phyloP scores from a whole-genome alignment of 345 rosid genomes.

The Adansonia digitata region DNA sequence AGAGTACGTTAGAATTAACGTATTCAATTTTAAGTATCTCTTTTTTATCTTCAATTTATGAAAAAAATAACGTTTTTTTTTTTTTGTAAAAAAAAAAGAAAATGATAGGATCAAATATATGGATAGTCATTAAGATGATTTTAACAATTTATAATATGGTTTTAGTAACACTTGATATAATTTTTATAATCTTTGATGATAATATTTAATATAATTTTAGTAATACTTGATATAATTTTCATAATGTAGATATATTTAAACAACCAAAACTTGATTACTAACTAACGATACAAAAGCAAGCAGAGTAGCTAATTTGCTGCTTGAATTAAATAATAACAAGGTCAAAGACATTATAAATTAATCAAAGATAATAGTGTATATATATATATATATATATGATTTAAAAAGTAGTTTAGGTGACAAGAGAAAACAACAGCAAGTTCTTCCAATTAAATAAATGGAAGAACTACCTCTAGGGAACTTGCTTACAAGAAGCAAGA shows the following conservation, averaged over 20 bases:
- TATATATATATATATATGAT: neutral
- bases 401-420: constrained; percentile 9
- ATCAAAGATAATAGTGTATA: neutral
- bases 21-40: no score
- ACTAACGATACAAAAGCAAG: neutral
- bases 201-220: no score
- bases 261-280: neutral
- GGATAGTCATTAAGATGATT: no score
- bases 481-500: constrained; percentile 19
- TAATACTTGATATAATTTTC: no score
- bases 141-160: no score
- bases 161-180: no score
- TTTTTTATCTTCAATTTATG: no score
- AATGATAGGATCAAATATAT: no score
- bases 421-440: constrained; percentile 7
- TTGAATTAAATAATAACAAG: neutral
- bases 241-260: no score
- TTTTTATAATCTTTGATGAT: no score
- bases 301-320: neutral
- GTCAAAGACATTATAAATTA: neutral
- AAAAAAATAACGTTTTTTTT: no score
- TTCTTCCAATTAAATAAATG: constrained; percentile 13
- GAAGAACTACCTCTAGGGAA: constrained; percentile 11
- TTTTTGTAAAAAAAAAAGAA: constrained; percentile 20
- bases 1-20: no score